Evolutionary conservation across 129 eudicot species (phyloP), one percentile per base, ranked within the genome.

Genomic region (Flaveria trinervia): DNA sequence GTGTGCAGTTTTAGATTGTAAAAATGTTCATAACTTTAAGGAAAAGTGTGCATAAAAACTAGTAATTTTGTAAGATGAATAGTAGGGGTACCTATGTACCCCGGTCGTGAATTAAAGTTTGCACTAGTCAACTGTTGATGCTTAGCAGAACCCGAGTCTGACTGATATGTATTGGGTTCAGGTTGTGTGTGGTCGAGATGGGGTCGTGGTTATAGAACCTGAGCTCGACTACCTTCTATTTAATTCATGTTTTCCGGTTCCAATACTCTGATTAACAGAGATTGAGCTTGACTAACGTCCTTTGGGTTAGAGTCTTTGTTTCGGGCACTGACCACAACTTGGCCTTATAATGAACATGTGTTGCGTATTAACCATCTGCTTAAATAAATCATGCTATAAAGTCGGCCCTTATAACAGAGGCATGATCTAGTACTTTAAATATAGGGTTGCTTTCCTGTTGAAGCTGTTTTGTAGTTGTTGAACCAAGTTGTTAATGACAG

Each of bases 1-100:
- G 77, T 76, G 86, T 79, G 83, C 80, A 81, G 81, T 71, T 68
- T 50, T 61, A 84, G 77, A 69, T 82, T 20, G 81, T 57, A 66
- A 30, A 83, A 76, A 49, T n/a, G 46, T 59, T 77, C 36, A n/a
- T 17, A 39, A 44, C 46, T 16, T 60, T 61, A 25, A 45, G 69
- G 43, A 6, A 3, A 71, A n/a, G 65, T 52, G 83, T 80, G 83
- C 46, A 72, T 44, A 65, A 60, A 77, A 60, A 79, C 82, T 28
- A 46, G 64, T 74, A 18, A 68, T 66, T 57, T 76, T 49, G 71
- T 74, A 75, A 48, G 28, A 25, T 36, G 64, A 65, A 65, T 76
- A 65, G 52, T 14, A 46, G 22, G 41, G 43, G 72, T 64, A 20
- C 11, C 26, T 33, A 28, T 75, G 72, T 33, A 30, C 17, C 11